A percentile compares a stretch with the other conserved stretches of the same genome.
These are phyloP conservation scores for Trichoderma arundinaceum DNA, from an alignment of 2,329 filamentous ascomycete genomes.

Conservation along the genomic window DNA sequence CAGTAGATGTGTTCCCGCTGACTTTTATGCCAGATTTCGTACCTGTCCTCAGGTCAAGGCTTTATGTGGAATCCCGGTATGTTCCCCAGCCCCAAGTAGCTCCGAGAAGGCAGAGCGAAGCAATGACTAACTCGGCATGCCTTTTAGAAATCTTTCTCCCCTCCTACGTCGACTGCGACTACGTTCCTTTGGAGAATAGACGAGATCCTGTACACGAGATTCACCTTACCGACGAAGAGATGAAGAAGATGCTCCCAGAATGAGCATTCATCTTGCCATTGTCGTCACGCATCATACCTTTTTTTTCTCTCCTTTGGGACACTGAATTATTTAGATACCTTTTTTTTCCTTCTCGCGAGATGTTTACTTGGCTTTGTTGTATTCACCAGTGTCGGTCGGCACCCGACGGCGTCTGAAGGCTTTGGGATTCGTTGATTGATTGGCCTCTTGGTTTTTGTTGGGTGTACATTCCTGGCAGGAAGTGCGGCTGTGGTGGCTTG, in stretches of 20 bases:
- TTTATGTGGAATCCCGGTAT: slow-evolving; percentile 82
- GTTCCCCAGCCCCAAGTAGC: slow-evolving; percentile 31
- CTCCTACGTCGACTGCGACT: slow-evolving; percentile 76
- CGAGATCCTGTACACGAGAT: slow-evolving; percentile 82
- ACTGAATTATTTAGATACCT: slow-evolving; percentile 29
- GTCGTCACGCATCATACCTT: slow-evolving; percentile 24
- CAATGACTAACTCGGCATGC: neutral
- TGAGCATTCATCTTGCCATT: slow-evolving; percentile 43
- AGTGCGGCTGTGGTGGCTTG: neutral
- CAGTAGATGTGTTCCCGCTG: neutral
- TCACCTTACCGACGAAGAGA: slow-evolving; percentile 76
- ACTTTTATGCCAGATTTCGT: slow-evolving; percentile 67
- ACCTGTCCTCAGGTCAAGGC: slow-evolving; percentile 78
- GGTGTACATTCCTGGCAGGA: slow-evolving; percentile 17
- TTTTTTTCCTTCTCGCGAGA: slow-evolving; percentile 17
- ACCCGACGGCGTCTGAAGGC: slow-evolving; percentile 28
- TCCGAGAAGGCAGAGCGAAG: neutral
- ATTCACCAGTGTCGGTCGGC: slow-evolving; percentile 19
- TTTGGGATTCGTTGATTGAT: slow-evolving; percentile 16
- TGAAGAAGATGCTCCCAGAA: slow-evolving; percentile 69
- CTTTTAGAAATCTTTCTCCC: slow-evolving; percentile 76
- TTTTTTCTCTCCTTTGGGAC: slow-evolving; percentile 7
- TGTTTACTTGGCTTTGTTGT: slow-evolving; percentile 29
- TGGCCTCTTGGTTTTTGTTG: slow-evolving; percentile 9
- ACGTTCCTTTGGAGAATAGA: slow-evolving; percentile 74